Conservation (phyloP, 192 early-diverging fungal genomes). For the Lobosporangium transversale region DNA sequence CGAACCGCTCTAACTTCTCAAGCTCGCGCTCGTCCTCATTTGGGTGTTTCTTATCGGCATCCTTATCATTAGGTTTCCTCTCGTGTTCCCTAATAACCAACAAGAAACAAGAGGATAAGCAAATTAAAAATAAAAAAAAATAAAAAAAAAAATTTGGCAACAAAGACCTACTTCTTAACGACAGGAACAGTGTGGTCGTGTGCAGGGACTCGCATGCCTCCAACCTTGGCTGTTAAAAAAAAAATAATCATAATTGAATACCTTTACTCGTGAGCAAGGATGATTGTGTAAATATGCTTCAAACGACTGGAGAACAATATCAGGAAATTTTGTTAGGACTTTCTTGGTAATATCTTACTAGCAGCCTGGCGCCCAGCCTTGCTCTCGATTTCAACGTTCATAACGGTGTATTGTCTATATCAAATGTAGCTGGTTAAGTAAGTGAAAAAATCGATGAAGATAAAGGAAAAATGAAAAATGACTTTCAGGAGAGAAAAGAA, state of each 20-base stretch:
- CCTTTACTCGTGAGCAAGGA: not conserved
- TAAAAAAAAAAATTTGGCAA: not conserved
- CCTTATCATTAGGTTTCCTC: conserved; percentile 14
- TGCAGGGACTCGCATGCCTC: conserved; percentile 38
- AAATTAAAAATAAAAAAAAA: not conserved
- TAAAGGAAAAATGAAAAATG: too few relatives aligned
- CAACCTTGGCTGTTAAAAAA: conserved; percentile 32
- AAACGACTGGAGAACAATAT: not conserved
- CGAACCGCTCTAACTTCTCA: conserved; percentile 38
- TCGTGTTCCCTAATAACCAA: conserved; percentile 22
- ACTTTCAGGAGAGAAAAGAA: not conserved
- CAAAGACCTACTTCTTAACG: conserved; percentile 42
- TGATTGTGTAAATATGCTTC: not conserved
- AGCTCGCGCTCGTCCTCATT: conserved; percentile 49
- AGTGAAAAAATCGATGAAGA: not conserved
- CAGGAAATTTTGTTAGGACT: too few relatives aligned
- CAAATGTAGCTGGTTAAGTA: not conserved
- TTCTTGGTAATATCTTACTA: conserved; percentile 15
- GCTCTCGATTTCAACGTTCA: conserved; percentile 43
- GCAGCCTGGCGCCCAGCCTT: conserved; percentile 34
- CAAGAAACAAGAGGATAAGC: not conserved
- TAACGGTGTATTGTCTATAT: conserved; percentile 2
- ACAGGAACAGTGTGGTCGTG: conserved; percentile 44
- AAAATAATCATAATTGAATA: not conserved
- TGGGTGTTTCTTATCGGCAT: conserved; percentile 2